Evolutionary conservation across 2,329 filamentous ascomycete genomes (phyloP), one percentile per base, ranked within the genome.

Genomic region (Fusarium sp.): DNA sequence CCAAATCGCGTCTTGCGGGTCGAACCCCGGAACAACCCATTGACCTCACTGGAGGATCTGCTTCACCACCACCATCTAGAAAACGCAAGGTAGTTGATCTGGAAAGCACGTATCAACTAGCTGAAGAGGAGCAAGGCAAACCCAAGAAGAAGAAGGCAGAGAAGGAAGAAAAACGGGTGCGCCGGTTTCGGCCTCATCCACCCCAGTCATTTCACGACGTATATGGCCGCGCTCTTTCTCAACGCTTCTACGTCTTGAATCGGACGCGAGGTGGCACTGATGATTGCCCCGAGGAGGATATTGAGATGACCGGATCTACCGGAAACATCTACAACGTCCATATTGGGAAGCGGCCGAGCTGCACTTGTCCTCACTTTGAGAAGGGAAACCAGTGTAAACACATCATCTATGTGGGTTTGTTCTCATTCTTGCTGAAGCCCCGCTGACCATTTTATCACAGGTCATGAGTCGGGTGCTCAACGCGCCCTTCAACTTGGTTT

Each of bases 331-430:
- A 92, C 76, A 86, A 79, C 0, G 84, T 92, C 34, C 79, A 79
- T 36, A 85, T 92, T 55, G 80, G 80, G 4, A 82, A 82, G n/a
- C 72, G 82, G 16, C 87, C 88, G 0, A 79, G 71, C 0, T 91
- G 89, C 75, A 81, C 83, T 51, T 91, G 89, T 65, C 88, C 88
- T 1, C 84, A 90, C 60, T 84, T 83, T 1, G 71, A 63, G 28
- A 82, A 82, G 36, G 87, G 87, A 0, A 84, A 88, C 34, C 88
- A 90, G 65, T 91, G 90, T 84, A 92, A 92, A 73, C 90, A 92
- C 70, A 80, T 90, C 28, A 65, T 91, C 44, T 92, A 89, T 73
- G 87, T 87, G 72, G 41, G 80, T 78, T 7, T 18, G 9, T 4
- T 0, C 5, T 34, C 27, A 3, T 12, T 12, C 1, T 7, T 9